Base-by-base conservation (phyloP, 768 basidiomycete species). In the Chalciporus sphaerocephalus region DNA sequence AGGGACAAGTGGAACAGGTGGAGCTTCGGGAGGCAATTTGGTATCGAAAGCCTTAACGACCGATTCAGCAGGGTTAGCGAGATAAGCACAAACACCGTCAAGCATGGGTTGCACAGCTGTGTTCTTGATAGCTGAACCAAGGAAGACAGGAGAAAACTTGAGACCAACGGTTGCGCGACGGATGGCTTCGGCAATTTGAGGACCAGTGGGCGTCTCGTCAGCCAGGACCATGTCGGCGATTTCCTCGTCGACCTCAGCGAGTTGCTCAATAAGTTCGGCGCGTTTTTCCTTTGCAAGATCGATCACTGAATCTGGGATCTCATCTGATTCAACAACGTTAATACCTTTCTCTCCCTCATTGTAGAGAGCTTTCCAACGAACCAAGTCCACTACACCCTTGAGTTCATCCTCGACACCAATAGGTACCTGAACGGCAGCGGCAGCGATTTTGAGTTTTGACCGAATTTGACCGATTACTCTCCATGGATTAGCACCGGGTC, bases 91-190 rank as follows among this genome's bases (percentile, higher is more conserved):
- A 16, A 97, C 87, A 48, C 94, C 95, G 56, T 99, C 94, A 16
- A 99, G 75, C 44, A 98, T 75, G 15, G 92, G 83, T 61, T 99
- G 96, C 6, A 99, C 87, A 30, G 81, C 92, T 7, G 92, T 94
- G 66, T 99, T 99, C 74, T 96, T 97, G 60, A 98, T 86, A 0
- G 96, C 96, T 6, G 93, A 95, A 32, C 96, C 96, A 48, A 97
- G 73, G 71, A 97, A 96, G 42, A 99, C 96, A 1, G 96, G 96
- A 0, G 92, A 88, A 70, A 99, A 98, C 53, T 87, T 92, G 59
- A 92, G 82, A 10, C 75, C 69, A 56, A 92, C 78, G 1, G 96
- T 98, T 3, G 92, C 79, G 27, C 96, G 89, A 16, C 93, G 83
- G 55, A 99, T 85, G 15, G 94, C 95, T 22, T 74, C 75, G 5